Evolutionary conservation across 2,329 filamentous ascomycete species (phyloP).

Genomic region (Colletotrichum incanum): DNA sequence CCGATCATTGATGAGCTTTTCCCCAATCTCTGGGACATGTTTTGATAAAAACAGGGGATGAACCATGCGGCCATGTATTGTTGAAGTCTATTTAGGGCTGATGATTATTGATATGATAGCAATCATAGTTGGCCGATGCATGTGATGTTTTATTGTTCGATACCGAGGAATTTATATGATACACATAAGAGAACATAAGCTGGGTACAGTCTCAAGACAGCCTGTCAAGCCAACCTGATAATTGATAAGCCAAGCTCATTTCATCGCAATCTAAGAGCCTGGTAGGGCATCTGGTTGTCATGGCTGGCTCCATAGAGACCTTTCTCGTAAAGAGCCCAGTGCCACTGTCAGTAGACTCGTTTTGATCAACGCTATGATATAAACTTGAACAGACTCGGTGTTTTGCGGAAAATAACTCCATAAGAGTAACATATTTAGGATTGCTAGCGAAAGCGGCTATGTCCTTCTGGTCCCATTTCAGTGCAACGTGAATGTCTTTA

Average conservation of each 20-base stretch:
- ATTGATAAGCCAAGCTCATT: neutral
- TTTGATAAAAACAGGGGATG: slow-evolving; percentile 2
- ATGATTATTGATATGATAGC: neutral
- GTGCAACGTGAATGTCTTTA: slow-evolving; percentile 62
- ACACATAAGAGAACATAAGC: too few relatives aligned
- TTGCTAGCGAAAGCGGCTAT: slow-evolving; percentile 67
- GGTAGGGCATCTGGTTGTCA: too few relatives aligned
- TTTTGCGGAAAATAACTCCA: slow-evolving; percentile 59
- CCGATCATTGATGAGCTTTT: slow-evolving; percentile 40
- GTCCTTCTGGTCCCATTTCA: slow-evolving; percentile 68
- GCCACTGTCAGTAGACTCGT: too few relatives aligned
- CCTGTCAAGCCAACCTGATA: neutral
- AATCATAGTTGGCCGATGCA: too few relatives aligned
- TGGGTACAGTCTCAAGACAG: too few relatives aligned
- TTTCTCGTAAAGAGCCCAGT: too few relatives aligned
- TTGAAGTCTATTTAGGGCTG: neutral
- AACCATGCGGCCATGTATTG: neutral
- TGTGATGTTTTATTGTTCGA: neutral
- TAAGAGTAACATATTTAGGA: slow-evolving; percentile 62
- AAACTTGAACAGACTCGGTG: slow-evolving; percentile 42
- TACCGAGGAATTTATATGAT: neutral
- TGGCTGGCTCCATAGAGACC: too few relatives aligned
- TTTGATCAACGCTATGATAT: too few relatives aligned
- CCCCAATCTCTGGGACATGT: slow-evolving; percentile 42
- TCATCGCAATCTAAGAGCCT: neutral